Conservation (phyloP, 495 filamentous ascomycete species). For the Darksidea phi region DNA sequence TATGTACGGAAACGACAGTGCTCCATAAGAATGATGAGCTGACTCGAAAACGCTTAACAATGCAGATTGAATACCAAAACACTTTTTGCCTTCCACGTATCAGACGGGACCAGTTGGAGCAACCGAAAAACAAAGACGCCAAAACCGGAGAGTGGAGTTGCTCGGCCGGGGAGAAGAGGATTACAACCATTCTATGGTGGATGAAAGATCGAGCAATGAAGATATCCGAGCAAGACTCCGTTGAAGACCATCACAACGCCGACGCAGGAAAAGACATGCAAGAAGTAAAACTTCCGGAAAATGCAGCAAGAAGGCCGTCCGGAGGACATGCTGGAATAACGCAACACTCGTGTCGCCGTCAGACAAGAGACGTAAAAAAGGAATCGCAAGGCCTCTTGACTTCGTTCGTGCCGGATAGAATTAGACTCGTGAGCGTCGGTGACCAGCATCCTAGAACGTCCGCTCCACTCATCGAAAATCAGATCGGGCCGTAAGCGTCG, state of each 20-base stretch:
- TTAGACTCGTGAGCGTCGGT: slow-evolving; percentile 24
- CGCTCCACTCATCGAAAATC: slow-evolving; percentile 28
- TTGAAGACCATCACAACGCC: slow-evolving; percentile 6
- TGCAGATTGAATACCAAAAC: slow-evolving; percentile 4
- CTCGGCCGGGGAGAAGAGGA: slow-evolving; percentile 5
- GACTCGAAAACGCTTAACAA: slow-evolving; percentile 9
- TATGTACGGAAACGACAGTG: slow-evolving; percentile 23
- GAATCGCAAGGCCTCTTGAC: slow-evolving; percentile 8
- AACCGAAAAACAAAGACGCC: slow-evolving; percentile 2
- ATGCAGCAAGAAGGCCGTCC: slow-evolving; percentile 24
- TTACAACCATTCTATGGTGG: slow-evolving; percentile 26
- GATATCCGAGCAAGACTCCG: slow-evolving; percentile 16
- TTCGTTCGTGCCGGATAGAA: slow-evolving; percentile 22
- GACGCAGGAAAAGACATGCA: slow-evolving; percentile 26
- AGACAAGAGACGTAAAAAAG: slow-evolving; percentile 6
- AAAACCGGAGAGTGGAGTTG: slow-evolving; percentile 16
- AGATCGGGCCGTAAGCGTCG: slow-evolving; percentile 20
- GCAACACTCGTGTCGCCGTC: not conserved
- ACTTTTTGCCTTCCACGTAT: slow-evolving; percentile 23
- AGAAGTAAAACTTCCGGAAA: slow-evolving; percentile 23
- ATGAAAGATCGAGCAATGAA: slow-evolving; percentile 15
- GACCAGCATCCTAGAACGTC: slow-evolving; percentile 7
- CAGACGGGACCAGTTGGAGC: not conserved
- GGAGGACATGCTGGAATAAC: slow-evolving; percentile 21
- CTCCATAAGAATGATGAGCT: slow-evolving; percentile 4